phyloP scores from a whole-genome alignment of 352 stramenopile genomes.

The Phytophthora pistaciae region DNA sequence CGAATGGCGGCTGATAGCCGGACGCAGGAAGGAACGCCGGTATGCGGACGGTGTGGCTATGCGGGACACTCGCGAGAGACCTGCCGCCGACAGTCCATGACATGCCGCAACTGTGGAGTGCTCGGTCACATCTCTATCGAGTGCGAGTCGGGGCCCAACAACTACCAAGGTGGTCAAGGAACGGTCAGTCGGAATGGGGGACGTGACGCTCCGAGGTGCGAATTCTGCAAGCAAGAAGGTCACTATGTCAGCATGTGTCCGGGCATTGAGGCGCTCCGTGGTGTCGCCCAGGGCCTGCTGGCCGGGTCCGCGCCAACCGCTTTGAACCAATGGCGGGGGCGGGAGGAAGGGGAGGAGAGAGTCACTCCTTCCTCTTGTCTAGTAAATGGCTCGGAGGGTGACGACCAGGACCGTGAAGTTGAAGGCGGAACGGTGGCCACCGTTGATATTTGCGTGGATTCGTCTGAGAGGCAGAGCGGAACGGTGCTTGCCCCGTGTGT shows the following conservation, averaged over 20 bases:
- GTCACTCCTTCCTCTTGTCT: slow-evolving; percentile 3
- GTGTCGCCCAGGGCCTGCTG: background rate
- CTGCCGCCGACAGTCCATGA: background rate
- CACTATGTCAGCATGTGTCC: background rate
- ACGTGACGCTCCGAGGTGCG: too few relatives aligned
- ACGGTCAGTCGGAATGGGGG: too few relatives aligned
- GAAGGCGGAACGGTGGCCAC: background rate
- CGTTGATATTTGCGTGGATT: background rate
- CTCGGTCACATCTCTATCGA: background rate
- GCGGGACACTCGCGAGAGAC: background rate
- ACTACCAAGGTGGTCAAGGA: too few relatives aligned
- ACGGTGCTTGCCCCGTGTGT: background rate
- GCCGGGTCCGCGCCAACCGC: background rate
- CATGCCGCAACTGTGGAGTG: background rate
- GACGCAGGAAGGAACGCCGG: background rate
- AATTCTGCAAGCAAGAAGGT: background rate
- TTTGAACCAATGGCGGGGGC: background rate
- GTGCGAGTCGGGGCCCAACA: background rate
- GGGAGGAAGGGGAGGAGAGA: slow-evolving; percentile 2
- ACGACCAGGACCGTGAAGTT: background rate
- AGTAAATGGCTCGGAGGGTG: background rate
- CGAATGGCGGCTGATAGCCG: background rate
- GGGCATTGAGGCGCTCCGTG: background rate
- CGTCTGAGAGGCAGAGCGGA: background rate
- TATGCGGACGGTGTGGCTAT: background rate